These are phyloP conservation scores for Lipomyces yamadae DNA, from an alignment of 805 yeast species.

Conservation along the genomic window DNA sequence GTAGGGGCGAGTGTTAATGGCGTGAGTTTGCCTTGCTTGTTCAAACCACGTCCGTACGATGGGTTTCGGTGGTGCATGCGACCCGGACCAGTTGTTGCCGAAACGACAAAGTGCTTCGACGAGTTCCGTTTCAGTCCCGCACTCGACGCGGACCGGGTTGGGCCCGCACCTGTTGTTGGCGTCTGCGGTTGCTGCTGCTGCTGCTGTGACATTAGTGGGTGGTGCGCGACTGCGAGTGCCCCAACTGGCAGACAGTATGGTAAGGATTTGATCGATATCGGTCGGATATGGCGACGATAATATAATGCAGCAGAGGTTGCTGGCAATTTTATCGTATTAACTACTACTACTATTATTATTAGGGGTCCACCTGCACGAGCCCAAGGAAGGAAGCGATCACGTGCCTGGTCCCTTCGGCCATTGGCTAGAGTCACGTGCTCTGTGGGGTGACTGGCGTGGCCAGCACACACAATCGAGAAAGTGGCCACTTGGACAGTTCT, in stretches of 20 bases:
- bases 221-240: constrained; percentile 6
- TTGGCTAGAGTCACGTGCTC: background rate
- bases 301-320: too few species aligned
- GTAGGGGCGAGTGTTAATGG: constrained; percentile 16
- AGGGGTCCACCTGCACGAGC: background rate
- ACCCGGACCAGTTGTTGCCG: constrained; percentile 10
- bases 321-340: too few species aligned
- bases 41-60: constrained; percentile 28
- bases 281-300: background rate
- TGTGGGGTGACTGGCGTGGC: background rate
- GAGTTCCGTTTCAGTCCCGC: constrained; percentile 19
- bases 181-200: constrained; percentile 13
- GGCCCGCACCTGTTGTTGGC: constrained; percentile 3
- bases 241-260: background rate
- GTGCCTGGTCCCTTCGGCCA: background rate
- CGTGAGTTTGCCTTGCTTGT: constrained; percentile 25
- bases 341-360: too few species aligned
- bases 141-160: constrained; percentile 14
- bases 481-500: background rate
- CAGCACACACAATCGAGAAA: background rate
- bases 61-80: constrained; percentile 32
- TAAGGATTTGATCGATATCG: background rate
- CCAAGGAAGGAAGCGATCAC: background rate
- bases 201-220: background rate
- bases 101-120: constrained; percentile 35